phyloP scores from a whole-genome alignment of 306 rosid species.

The cucumber (Cucumis sativus) region Cucumber_9930_V3 NC_026659.2:30611501-30612000 shows the following conservation, averaged over 20 bases:
- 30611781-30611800: constrained; percentile 31
- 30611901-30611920: constrained; percentile 26
- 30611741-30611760: neutral
- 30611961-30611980: neutral
- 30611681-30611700: neutral
- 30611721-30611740: neutral
- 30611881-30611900: constrained; percentile 48
- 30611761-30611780: constrained; percentile 39
- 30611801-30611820: constrained; percentile 26
- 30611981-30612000: constrained; percentile 7
- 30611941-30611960: neutral
- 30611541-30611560: too few species aligned
- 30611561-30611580: too few species aligned
- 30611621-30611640: too few species aligned
- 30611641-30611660: neutral
- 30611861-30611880: constrained; percentile 17
- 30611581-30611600: too few species aligned
- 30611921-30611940: constrained; percentile 22
- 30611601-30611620: too few species aligned
- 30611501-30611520: too few species aligned
- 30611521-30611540: too few species aligned
- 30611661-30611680: neutral
- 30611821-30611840: too few species aligned
- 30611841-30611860: neutral
- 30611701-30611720: neutral